Evolutionary conservation across 177 flowering plant genomes (phyloP).

Genomic region (Telopea speciosissima): DNA sequence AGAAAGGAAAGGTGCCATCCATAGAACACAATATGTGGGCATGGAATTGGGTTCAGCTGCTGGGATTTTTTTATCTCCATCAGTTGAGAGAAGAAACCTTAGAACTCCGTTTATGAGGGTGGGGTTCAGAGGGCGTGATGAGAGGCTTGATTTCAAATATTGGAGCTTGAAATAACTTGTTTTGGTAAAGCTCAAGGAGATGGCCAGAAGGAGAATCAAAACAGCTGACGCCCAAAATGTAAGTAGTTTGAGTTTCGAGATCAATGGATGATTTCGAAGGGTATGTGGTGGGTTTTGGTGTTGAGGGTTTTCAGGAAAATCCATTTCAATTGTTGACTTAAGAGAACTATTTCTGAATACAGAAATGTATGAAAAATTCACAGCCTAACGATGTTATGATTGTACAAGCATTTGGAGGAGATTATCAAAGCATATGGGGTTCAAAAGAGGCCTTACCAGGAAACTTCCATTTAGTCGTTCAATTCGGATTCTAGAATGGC

Average conservation of each 20-base stretch:
- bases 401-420: neutral
- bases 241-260: conserved; percentile 6
- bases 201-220: conserved; percentile 18
- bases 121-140: conserved; percentile 5
- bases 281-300: conserved; percentile 7
- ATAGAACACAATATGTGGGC: conserved; percentile 42
- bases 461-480: neutral
- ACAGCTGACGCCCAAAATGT: conserved; percentile 15
- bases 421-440: neutral
- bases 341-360: no score
- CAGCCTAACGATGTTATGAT: neutral
- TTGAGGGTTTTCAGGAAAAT: conserved; percentile 2
- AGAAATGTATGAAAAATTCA: neutral
- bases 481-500: no score
- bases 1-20: conserved; percentile 89
- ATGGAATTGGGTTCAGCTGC: conserved; percentile 2
- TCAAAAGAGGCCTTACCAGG: neutral
- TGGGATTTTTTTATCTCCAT: neutral
- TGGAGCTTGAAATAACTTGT: conserved; percentile 6
- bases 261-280: neutral
- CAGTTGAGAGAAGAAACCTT: neutral
- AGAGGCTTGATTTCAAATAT: conserved; percentile 8
- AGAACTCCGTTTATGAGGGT: conserved; percentile 3
- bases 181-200: conserved; percentile 13
- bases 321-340: neutral